Evolutionary conservation across 176 grass and related monocot species (phyloP).

Genomic region (Chrysopogon serrulatus): DNA sequence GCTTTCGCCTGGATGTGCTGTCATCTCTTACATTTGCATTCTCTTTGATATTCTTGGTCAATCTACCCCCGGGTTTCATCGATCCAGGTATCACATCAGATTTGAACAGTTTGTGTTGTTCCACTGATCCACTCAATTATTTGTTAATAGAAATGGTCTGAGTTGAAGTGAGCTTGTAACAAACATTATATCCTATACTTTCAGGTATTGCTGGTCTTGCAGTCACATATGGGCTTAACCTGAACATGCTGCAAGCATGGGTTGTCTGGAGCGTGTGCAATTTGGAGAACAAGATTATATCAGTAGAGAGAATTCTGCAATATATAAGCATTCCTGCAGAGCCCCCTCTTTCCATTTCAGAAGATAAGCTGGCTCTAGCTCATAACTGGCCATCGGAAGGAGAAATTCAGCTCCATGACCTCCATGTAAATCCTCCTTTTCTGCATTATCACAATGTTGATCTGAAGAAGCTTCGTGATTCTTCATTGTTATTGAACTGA

Average conservation of each 20-base stretch:
- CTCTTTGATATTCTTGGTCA: constrained; percentile 67
- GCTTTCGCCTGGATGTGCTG: constrained; percentile 61
- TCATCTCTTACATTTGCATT: constrained; percentile 83
- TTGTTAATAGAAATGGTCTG: background rate
- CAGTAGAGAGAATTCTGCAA: constrained; percentile 88
- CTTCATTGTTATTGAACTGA: background rate
- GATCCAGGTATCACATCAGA: constrained; percentile 56
- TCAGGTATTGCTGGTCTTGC: constrained; percentile 81
- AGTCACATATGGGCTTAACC: constrained; percentile 84
- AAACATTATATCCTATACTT: constrained; percentile 13
- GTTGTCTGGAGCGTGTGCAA: constrained; percentile 75
- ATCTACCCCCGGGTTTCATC: constrained; percentile 57
- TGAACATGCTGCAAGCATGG: constrained; percentile 75
- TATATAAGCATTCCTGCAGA: constrained; percentile 75
- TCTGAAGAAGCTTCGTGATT: background rate
- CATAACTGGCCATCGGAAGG: constrained; percentile 51
- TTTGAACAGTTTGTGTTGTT: background rate
- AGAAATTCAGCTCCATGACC: constrained; percentile 51
- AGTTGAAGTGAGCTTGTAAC: background rate
- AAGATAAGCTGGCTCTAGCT: constrained; percentile 40
- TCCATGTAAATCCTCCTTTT: constrained; percentile 44
- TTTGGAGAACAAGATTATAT: constrained; percentile 85
- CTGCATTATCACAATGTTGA: background rate
- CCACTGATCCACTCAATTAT: background rate
- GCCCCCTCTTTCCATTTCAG: constrained; percentile 53